Conservation (phyloP, 2,329 filamentous ascomycete genomes). For the Diaporthe vaccinii region DNA sequence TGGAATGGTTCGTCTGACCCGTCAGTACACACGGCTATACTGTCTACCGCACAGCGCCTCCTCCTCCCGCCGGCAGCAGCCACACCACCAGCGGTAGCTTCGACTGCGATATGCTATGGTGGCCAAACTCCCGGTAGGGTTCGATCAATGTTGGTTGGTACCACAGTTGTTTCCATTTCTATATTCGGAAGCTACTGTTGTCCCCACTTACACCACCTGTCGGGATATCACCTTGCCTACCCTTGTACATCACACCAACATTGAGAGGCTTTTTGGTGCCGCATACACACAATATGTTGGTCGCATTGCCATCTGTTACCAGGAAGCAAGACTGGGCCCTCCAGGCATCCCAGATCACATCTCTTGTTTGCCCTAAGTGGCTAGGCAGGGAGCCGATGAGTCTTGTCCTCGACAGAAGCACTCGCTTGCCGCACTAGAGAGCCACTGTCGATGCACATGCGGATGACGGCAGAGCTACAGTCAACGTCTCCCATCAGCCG, state of each 20-base stretch:
- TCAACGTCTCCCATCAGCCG: slow-evolving; percentile 19
- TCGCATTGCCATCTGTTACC: neutral
- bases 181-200: neutral
- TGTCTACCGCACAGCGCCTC: slow-evolving; percentile 14
- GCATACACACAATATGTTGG: neutral
- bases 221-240: neutral
- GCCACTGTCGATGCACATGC: neutral
- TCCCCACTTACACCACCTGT: neutral
- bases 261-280: neutral
- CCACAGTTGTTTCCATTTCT: neutral
- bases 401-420: neutral
- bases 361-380: neutral
- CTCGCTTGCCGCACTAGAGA: neutral
- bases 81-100: neutral
- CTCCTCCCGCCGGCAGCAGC: neutral
- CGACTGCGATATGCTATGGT: neutral
- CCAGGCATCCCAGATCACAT: neutral
- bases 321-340: neutral
- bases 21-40: neutral
- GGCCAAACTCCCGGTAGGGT: neutral
- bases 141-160: neutral
- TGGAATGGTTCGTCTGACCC: slow-evolving; percentile 11
- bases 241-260: slow-evolving; percentile 3
- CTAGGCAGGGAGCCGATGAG: neutral
- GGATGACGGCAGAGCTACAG: slow-evolving; percentile 25